Evolutionary conservation across 805 yeast genomes (phyloP).

Genomic region (Candida chauliodis): DNA sequence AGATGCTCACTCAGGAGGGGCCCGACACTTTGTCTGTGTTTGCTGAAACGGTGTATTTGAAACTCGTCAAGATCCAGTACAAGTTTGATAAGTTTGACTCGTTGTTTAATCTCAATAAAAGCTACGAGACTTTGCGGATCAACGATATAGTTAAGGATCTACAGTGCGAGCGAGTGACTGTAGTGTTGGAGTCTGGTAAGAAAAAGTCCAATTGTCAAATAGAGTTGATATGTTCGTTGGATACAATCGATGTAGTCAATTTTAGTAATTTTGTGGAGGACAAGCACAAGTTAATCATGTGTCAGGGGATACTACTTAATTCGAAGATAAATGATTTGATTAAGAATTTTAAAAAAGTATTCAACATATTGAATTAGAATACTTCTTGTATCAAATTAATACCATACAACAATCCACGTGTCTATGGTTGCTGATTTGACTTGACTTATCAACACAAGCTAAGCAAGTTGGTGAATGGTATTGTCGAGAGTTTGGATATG

Average conservation of each 20-base stretch:
- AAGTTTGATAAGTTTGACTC: constrained; percentile 28
- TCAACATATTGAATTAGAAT: constrained; percentile 4
- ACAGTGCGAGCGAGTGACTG: constrained; percentile 19
- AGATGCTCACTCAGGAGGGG: constrained; percentile 8
- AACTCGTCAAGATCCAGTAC: constrained; percentile 24
- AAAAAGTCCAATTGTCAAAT: constrained; percentile 11
- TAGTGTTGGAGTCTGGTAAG: constrained; percentile 1
- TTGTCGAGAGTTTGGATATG: too few relatives aligned
- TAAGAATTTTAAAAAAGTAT: constrained; percentile 15
- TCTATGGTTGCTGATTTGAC: too few relatives aligned
- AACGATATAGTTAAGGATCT: constrained; percentile 21
- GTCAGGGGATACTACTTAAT: constrained; percentile 15
- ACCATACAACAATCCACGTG: too few relatives aligned
- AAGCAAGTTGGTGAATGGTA: too few relatives aligned
- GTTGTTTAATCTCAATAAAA: constrained; percentile 13
- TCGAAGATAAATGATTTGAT: constrained; percentile 14
- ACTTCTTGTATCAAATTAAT: too few relatives aligned
- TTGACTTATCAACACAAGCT: too few relatives aligned
- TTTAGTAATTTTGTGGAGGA: constrained; percentile 4
- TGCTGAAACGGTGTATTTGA: constrained; percentile 19
- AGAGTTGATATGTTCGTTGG: constrained; percentile 20
- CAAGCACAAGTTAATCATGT: constrained; percentile 7
- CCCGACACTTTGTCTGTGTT: constrained; percentile 17
- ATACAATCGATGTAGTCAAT: constrained; percentile 14
- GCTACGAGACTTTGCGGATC: constrained; percentile 10